These are phyloP conservation scores for Plasmodium gonderi DNA, from an alignment of 169 alveolate genomes.

Conservation along the genomic window DNA sequence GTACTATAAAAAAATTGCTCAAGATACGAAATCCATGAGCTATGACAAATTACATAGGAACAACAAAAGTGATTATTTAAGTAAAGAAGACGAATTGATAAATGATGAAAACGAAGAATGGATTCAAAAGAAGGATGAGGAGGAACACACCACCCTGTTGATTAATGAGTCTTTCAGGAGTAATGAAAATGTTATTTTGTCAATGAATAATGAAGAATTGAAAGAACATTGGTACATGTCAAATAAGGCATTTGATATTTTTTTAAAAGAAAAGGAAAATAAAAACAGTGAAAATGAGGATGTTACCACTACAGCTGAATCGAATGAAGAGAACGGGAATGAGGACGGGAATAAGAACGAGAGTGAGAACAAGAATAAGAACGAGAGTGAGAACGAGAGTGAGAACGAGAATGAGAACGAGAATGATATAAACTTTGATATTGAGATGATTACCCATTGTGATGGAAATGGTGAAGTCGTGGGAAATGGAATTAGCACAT, in stretches of 20 bases:
- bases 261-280: conserved; percentile 4
- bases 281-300: neutral
- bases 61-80: too few relatives aligned
- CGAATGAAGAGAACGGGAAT: neutral
- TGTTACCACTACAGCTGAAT: neutral
- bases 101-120: neutral
- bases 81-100: too few relatives aligned
- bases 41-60: too few relatives aligned
- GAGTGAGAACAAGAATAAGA: neutral
- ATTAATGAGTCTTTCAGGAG: neutral
- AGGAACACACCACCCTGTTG: neutral
- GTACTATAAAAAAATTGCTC: too few relatives aligned
- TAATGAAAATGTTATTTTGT: neutral
- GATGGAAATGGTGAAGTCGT: neutral
- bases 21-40: too few relatives aligned
- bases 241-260: conserved; percentile 30
- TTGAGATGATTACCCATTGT: neutral
- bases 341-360: neutral
- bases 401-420: neutral
- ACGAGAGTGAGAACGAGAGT: neutral
- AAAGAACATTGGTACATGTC: neutral
- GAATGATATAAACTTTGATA: neutral
- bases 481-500: too few relatives aligned
- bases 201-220: conserved; percentile 1
- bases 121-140: neutral